Percentiles rank a stretch among this genome's conserved stretches.
These are phyloP conservation scores for Rheum nobile DNA, from an alignment of 148 eudicot species.

Conservation along the genomic window DNA sequence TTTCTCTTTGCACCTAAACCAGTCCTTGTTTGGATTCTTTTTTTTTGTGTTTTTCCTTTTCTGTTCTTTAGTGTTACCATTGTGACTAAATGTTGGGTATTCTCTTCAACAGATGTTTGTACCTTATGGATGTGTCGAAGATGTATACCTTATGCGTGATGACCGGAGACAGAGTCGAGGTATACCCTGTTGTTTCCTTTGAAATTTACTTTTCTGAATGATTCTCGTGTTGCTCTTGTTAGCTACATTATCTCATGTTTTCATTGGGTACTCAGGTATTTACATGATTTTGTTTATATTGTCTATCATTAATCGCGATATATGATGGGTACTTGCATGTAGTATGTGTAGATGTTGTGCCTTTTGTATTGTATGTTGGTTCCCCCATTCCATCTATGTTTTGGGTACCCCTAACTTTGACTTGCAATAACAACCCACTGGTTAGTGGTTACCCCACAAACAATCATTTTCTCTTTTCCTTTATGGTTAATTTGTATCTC, in stretches of 20 bases:
- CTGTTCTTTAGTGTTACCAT: background rate
- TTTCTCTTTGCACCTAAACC: background rate
- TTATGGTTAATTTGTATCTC: background rate
- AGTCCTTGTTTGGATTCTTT: background rate
- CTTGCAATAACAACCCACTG: background rate
- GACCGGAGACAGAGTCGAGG: conserved; percentile 94
- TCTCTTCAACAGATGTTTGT: conserved; percentile 54
- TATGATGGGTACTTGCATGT: background rate
- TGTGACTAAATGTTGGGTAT: background rate
- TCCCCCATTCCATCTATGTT: background rate
- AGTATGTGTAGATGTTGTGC: background rate
- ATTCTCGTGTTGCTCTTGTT: background rate
- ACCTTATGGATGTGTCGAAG: conserved; percentile 84
- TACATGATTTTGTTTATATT: background rate
- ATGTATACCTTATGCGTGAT: conserved; percentile 98
- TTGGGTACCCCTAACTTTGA: background rate
- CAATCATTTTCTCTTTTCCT: background rate
- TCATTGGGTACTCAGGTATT: background rate
- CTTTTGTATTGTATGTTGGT: background rate
- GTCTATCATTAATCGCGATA: background rate
- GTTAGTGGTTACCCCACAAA: background rate
- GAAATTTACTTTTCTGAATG: background rate
- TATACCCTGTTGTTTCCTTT: conserved; percentile 17
- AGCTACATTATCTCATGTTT: background rate
- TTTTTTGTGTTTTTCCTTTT: background rate